These are phyloP conservation scores for Catharanthus roseus DNA, from an alignment of 257 asterid species.

Conservation along the genomic window DNA sequence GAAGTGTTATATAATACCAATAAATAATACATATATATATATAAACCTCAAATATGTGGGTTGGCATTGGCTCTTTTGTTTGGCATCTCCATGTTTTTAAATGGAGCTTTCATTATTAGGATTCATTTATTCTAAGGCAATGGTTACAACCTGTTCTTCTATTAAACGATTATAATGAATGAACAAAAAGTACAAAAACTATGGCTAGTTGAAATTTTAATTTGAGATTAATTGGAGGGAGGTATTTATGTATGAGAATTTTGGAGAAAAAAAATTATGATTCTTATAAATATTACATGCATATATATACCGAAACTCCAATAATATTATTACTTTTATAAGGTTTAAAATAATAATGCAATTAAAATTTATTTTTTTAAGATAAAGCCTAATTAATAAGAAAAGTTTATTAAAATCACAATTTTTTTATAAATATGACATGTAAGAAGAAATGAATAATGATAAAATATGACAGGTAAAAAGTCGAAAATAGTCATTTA, in stretches of 20 bases:
- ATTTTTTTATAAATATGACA: no score
- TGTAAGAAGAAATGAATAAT: no score
- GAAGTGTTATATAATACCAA: not conserved
- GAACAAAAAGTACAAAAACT: conserved; percentile 1
- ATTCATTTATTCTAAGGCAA: not conserved
- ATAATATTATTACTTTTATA: no score
- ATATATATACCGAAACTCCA: no score
- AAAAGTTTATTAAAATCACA: no score
- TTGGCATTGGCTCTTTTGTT: conserved; percentile 9
- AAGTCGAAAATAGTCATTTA: no score
- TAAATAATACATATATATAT: no score
- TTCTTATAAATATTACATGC: no score
- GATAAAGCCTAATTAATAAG: no score
- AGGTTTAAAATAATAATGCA: no score
- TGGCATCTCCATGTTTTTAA: not conserved
- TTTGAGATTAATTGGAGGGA: not conserved
- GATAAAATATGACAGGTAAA: no score
- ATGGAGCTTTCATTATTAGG: conserved; percentile 1
- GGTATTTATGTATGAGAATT: not conserved
- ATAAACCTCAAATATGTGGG: not conserved
- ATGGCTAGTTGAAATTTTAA: not conserved
- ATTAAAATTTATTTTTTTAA: no score
- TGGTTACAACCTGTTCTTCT: not conserved
- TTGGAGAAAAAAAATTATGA: not conserved
- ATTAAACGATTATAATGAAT: not conserved